Conservation (phyloP, 2,329 filamentous ascomycete genomes). For the Scedosporium minutisporum region DNA sequence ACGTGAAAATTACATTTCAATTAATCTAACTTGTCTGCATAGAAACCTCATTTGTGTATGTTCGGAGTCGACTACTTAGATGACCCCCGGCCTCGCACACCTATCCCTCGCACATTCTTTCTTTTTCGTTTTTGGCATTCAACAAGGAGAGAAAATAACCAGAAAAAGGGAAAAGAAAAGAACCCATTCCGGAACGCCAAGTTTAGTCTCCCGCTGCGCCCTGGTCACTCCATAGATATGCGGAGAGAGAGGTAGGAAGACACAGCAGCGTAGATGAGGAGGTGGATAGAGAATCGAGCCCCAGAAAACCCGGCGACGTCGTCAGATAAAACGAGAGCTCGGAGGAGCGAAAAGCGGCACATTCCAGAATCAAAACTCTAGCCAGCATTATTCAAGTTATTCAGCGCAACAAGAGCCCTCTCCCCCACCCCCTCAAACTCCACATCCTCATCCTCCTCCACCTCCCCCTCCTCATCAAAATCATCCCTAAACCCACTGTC, state of each 20-base stretch:
- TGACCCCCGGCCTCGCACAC: no score
- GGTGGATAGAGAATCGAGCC: no score
- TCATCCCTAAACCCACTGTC: conserved; percentile 73
- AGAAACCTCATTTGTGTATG: no score
- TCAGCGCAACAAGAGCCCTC: neutral
- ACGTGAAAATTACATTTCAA: no score
- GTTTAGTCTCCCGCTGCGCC: no score
- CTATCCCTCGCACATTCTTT: no score
- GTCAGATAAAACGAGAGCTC: neutral
- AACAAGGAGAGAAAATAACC: neutral
- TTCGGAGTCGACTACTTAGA: no score
- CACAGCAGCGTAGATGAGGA: no score
- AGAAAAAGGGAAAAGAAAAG: neutral
- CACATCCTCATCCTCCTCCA: conserved; percentile 49
- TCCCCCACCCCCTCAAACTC: conserved; percentile 4
- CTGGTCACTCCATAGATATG: no score
- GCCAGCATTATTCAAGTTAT: neutral
- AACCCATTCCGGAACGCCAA: neutral
- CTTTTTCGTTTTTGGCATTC: neutral
- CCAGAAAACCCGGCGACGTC: no score
- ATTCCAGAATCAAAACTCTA: neutral
- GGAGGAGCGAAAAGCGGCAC: neutral
- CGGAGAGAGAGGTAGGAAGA: no score
- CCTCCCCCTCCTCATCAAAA: conserved; percentile 47
- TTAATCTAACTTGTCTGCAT: no score